phyloP scores from a whole-genome alignment of 2,329 filamentous ascomycete species.

The Trichoderma sp. region DNA sequence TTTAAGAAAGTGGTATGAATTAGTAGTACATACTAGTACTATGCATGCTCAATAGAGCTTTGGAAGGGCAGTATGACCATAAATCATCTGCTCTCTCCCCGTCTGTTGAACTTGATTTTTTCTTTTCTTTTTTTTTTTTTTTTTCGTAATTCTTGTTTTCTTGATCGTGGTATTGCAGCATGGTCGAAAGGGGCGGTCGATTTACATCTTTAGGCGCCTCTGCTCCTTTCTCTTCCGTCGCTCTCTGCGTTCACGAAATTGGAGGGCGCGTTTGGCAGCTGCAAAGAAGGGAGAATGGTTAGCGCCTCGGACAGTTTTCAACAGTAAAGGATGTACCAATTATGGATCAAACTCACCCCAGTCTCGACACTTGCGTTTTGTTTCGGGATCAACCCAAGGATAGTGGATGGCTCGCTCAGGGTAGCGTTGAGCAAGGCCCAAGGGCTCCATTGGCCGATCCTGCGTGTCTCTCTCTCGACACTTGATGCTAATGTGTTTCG shows the following conservation, averaged over 20 bases:
- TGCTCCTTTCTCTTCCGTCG: slow-evolving; percentile 46
- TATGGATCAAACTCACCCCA: slow-evolving; percentile 44
- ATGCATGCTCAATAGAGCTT: not conserved
- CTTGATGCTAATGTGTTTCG: slow-evolving; percentile 45
- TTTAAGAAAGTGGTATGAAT: not conserved
- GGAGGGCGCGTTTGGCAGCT: slow-evolving; percentile 44
- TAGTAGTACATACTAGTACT: slow-evolving; percentile 15
- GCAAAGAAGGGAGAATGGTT: not conserved
- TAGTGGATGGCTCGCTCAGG: slow-evolving; percentile 53
- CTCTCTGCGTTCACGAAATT: slow-evolving; percentile 45
- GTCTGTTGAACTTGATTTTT: not conserved
- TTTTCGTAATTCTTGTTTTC: not conserved
- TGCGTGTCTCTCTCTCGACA: slow-evolving; percentile 46
- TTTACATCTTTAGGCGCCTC: slow-evolving; percentile 43
- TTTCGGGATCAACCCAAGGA: slow-evolving; percentile 48
- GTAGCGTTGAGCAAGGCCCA: slow-evolving; percentile 49
- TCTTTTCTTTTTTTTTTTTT: too few species aligned
- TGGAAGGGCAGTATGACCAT: not conserved
- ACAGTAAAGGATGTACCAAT: not conserved
- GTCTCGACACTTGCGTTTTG: slow-evolving; percentile 45
- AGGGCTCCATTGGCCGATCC: slow-evolving; percentile 43
- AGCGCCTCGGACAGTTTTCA: not conserved
- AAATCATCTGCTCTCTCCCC: not conserved
- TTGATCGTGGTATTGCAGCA: not conserved
- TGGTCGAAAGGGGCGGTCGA: not conserved